Percentiles rank a stretch among this genome's conserved stretches.
Evolutionary conservation across 768 basidiomycete genomes (phyloP).

Genomic region (Kwoniella sp.): DNA sequence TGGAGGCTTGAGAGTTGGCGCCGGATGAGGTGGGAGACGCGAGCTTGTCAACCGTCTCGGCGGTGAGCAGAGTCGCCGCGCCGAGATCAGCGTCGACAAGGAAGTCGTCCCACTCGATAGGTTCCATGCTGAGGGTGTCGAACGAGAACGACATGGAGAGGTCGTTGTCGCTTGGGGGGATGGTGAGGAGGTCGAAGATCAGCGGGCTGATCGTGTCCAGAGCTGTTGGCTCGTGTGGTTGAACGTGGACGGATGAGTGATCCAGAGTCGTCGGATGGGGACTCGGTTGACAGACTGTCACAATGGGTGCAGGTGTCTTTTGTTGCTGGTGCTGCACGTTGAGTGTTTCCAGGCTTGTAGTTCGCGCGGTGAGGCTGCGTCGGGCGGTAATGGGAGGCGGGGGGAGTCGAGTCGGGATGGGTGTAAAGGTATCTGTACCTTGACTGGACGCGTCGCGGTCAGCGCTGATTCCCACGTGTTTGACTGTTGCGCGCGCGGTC

Average conservation of each 20-base stretch:
- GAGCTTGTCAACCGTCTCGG: neutral
- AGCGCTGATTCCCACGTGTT: slow-evolving; percentile 15
- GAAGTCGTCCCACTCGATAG: slow-evolving; percentile 29
- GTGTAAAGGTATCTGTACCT: slow-evolving; percentile 11
- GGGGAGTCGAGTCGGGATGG: slow-evolving; percentile 15
- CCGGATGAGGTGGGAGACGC: slow-evolving; percentile 9
- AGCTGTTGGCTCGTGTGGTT: slow-evolving; percentile 1
- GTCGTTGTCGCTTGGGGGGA: neutral
- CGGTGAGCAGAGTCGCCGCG: neutral
- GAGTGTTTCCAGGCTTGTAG: slow-evolving; percentile 7
- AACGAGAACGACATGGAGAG: slow-evolving; percentile 21
- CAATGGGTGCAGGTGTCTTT: too few species aligned
- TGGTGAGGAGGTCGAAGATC: slow-evolving; percentile 1
- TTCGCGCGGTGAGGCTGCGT: slow-evolving; percentile 4
- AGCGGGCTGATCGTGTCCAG: too few species aligned
- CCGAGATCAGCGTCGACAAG: slow-evolving; percentile 20
- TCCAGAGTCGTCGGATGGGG: slow-evolving; percentile 5
- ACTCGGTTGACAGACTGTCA: slow-evolving; percentile 14
- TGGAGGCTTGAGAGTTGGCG: slow-evolving; percentile 15
- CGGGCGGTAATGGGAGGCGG: slow-evolving; percentile 13
- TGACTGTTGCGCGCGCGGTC: too few species aligned
- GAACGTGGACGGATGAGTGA: slow-evolving; percentile 7
- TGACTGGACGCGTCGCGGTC: slow-evolving; percentile 1
- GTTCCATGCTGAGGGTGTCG: slow-evolving; percentile 24
- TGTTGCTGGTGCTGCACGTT: slow-evolving; percentile 13